Evolutionary conservation across 2,329 filamentous ascomycete genomes (phyloP).

Genomic region (Cryphonectria nitschkei): DNA sequence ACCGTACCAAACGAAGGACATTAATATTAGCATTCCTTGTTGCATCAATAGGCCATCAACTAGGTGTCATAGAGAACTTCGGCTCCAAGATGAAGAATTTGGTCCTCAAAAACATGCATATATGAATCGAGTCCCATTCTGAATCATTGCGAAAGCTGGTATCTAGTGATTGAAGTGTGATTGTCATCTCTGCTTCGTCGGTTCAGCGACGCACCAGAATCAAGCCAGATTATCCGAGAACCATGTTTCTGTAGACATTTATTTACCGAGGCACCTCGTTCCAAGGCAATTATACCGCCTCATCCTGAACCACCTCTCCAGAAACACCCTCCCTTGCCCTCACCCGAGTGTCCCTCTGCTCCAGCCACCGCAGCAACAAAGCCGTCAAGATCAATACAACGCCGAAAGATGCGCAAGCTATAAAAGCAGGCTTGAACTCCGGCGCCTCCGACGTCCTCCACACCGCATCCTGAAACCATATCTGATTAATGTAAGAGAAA

Average conservation of each 20-base stretch:
- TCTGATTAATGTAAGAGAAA: constrained; percentile 30
- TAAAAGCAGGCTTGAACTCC: constrained; percentile 25
- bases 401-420: constrained; percentile 24
- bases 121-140: too few relatives aligned
- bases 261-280: too few relatives aligned
- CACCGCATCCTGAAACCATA: constrained; percentile 28
- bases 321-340: not conserved
- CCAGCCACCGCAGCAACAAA: constrained; percentile 25
- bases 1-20: too few relatives aligned
- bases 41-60: too few relatives aligned
- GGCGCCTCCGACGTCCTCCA: constrained; percentile 29
- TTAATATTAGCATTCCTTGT: too few relatives aligned
- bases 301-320: not conserved
- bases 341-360: constrained; percentile 13
- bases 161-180: not conserved
- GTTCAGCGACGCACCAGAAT: not conserved
- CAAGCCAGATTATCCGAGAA: not conserved
- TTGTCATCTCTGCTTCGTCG: not conserved
- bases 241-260: not conserved
- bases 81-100: too few relatives aligned
- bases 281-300: not conserved
- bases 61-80: too few relatives aligned
- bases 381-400: constrained; percentile 22
- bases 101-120: too few relatives aligned
- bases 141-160: too few relatives aligned